These are phyloP conservation scores for Fusarium heterosporum DNA, from an alignment of 2,329 filamentous ascomycete genomes.

Conservation along the genomic window DNA sequence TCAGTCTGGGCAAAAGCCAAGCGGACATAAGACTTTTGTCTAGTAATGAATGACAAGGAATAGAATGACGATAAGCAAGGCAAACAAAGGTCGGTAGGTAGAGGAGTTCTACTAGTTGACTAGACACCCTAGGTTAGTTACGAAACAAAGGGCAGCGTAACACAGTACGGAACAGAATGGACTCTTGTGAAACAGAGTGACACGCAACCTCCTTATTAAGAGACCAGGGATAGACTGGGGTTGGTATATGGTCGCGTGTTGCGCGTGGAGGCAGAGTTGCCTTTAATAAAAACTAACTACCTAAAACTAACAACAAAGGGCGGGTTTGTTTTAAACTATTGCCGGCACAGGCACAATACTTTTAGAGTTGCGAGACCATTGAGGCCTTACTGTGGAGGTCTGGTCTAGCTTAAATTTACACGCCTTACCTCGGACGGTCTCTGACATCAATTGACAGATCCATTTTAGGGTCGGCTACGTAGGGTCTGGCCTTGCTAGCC, in stretches of 20 bases:
- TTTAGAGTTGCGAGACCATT: background rate
- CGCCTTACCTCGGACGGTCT: conserved; percentile 1
- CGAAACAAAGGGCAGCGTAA: conserved; percentile 5
- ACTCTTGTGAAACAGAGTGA: conserved; percentile 40
- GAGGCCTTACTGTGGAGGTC: too few relatives aligned
- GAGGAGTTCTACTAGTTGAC: conserved; percentile 13
- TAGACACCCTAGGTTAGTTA: conserved; percentile 16
- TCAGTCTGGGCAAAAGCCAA: conserved; percentile 41
- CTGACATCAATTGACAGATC: background rate
- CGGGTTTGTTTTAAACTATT: conserved; percentile 7
- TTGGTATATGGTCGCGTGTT: conserved; percentile 43
- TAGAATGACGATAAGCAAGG: background rate
- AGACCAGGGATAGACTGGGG: conserved; percentile 13
- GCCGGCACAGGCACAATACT: background rate
- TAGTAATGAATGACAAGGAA: background rate
- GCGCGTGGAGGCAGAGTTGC: conserved; percentile 8
- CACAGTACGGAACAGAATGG: background rate
- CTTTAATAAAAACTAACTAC: background rate
- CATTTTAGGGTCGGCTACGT: too few relatives aligned
- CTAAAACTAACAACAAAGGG: background rate
- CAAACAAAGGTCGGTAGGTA: background rate
- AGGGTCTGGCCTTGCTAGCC: too few relatives aligned
- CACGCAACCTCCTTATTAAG: conserved; percentile 28
- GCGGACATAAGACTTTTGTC: conserved; percentile 34
- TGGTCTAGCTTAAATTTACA: background rate